A percentile compares a stretch with the other conserved stretches of the same genome.
Evolutionary conservation across 768 basidiomycete genomes (phyloP).

Genomic region (Lactarius sanguifluus): DNA sequence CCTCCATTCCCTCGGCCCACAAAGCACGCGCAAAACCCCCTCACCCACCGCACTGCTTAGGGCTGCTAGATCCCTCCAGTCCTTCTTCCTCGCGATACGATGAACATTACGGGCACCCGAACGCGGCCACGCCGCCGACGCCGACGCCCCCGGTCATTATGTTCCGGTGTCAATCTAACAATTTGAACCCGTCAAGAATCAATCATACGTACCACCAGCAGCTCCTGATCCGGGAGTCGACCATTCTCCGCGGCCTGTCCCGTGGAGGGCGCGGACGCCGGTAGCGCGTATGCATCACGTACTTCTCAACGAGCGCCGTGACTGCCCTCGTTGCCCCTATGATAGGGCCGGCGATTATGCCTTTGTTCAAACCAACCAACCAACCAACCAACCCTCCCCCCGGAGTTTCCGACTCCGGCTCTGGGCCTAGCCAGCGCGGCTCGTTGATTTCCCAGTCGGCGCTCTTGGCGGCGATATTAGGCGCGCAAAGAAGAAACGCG

Average conservation of each 20-base stretch:
- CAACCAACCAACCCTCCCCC: background rate
- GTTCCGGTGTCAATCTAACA: conserved; percentile 50
- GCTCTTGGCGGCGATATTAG: conserved; percentile 59
- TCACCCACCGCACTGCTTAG: conserved; percentile 47
- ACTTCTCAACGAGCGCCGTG: conserved; percentile 43
- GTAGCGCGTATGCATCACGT: conserved; percentile 55
- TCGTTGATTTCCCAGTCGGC: conserved; percentile 50
- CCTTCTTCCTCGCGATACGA: conserved; percentile 52
- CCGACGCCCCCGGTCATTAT: conserved; percentile 33
- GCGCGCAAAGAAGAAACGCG: conserved; percentile 45
- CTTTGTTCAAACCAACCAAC: background rate
- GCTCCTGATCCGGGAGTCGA: conserved; percentile 54
- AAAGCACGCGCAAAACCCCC: conserved; percentile 26
- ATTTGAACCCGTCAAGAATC: conserved; percentile 48
- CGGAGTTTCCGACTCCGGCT: background rate
- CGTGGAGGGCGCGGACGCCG: conserved; percentile 37
- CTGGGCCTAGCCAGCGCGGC: conserved; percentile 30
- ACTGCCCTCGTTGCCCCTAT: conserved; percentile 21
- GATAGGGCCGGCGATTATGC: conserved; percentile 29
- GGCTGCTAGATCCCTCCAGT: conserved; percentile 65
- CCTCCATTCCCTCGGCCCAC: conserved; percentile 45
- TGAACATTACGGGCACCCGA: conserved; percentile 55
- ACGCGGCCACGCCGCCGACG: conserved; percentile 36
- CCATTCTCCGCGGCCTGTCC: conserved; percentile 33
- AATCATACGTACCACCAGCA: conserved; percentile 47